Conservation (phyloP, 768 basidiomycete genomes). For the Asterophora lycoperdoides region DNA sequence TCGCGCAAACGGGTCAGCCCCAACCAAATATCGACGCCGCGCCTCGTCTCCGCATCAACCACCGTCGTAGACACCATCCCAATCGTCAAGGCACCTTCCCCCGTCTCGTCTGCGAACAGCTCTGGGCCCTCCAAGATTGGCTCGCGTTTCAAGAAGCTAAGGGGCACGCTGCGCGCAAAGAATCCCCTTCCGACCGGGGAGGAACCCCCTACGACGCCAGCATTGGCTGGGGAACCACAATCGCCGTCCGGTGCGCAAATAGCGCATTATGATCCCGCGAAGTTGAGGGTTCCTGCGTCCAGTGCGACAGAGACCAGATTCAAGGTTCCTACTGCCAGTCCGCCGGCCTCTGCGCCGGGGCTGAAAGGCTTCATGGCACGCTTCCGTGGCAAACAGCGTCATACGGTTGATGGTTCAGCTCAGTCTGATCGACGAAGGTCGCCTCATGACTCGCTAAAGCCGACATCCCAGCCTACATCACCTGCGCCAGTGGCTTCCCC, state of each 20-base stretch:
- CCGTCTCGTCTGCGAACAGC: conserved; percentile 40
- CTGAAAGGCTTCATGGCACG: conserved; percentile 80
- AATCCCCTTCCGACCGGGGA: conserved; percentile 37
- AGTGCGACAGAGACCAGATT: conserved; percentile 53
- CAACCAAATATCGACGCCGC: conserved; percentile 63
- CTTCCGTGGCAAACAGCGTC: conserved; percentile 53
- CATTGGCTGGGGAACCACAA: conserved; percentile 39
- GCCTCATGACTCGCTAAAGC: conserved; percentile 23
- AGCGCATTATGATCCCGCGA: conserved; percentile 39
- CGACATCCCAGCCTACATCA: conserved; percentile 7
- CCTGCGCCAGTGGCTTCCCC: conserved; percentile 29
- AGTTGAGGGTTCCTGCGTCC: conserved; percentile 32
- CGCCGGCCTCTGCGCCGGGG: conserved; percentile 72
- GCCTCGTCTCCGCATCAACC: conserved; percentile 61
- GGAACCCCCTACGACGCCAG: conserved; percentile 34
- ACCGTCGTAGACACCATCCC: conserved; percentile 62
- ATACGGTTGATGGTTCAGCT: conserved; percentile 29
- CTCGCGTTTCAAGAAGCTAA: conserved; percentile 67
- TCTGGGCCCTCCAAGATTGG: conserved; percentile 57
- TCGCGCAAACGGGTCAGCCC: conserved; percentile 58
- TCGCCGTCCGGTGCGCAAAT: conserved; percentile 35
- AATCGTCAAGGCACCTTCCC: conserved; percentile 41
- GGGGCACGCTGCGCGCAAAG: conserved; percentile 61
- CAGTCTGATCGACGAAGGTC: conserved; percentile 25
- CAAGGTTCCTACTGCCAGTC: conserved; percentile 52